Evolutionary conservation across 345 rosid genomes (phyloP).

Genomic region (Adansonia digitata): DNA sequence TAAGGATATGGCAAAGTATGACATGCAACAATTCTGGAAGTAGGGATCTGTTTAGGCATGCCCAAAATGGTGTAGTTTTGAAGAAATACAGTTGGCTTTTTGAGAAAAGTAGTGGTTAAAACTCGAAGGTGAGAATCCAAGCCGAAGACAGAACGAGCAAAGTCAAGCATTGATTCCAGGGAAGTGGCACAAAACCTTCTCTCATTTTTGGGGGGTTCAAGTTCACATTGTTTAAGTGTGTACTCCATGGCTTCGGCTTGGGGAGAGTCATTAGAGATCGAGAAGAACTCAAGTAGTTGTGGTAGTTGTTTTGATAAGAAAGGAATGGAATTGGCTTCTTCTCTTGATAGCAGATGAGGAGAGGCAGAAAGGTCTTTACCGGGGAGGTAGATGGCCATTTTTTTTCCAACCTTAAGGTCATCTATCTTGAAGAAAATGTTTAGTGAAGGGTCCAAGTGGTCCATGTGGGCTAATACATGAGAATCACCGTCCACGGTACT

Average conservation of each 20-base stretch:
- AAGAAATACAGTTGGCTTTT: constrained; percentile 5
- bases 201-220: constrained; percentile 42
- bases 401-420: constrained; percentile 45
- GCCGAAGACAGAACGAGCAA: constrained; percentile 36
- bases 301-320: constrained; percentile 47
- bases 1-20: constrained; percentile 66
- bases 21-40: constrained; percentile 40
- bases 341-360: constrained; percentile 49
- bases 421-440: constrained; percentile 43
- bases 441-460: constrained; percentile 36
- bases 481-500: neutral
- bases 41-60: constrained; percentile 30
- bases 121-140: constrained; percentile 25
- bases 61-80: constrained; percentile 46
- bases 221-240: constrained; percentile 50
- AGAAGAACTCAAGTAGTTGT: constrained; percentile 47
- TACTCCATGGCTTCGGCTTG: constrained; percentile 65
- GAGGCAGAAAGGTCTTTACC: constrained; percentile 28
- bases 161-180: constrained; percentile 67
- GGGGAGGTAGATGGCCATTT: constrained; percentile 35
- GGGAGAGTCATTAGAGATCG: constrained; percentile 46
- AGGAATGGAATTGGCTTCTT: constrained; percentile 57
- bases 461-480: constrained; percentile 9
- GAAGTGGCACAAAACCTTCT: constrained; percentile 53
- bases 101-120: constrained; percentile 33